Conservation (phyloP, 2,329 filamentous ascomycete species). For the Coccinonectria pachysandricola region DNA sequence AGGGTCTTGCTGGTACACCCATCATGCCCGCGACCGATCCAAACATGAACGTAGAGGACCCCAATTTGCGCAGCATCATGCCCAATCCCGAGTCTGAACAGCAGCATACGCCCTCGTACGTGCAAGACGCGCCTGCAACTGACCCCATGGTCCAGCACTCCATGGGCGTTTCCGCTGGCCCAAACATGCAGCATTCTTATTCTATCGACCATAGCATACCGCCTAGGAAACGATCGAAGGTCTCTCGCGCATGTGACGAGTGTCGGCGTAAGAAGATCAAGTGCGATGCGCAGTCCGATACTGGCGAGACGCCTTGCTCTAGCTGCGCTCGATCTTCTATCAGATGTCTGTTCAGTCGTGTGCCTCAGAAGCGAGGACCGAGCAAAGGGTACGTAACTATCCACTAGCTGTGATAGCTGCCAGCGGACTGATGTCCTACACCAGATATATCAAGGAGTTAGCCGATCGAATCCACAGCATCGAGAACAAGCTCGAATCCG, state of each 20-base stretch:
- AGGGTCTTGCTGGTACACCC: slow-evolving; percentile 38
- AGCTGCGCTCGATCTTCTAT: slow-evolving; percentile 70
- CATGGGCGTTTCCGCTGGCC: slow-evolving; percentile 26
- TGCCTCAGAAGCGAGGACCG: slow-evolving; percentile 79
- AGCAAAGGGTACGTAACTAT: slow-evolving; percentile 61
- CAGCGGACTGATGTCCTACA: slow-evolving; percentile 5
- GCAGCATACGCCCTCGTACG: slow-evolving; percentile 26
- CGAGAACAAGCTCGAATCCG: slow-evolving; percentile 62
- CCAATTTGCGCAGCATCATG: slow-evolving; percentile 33
- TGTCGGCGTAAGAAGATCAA: slow-evolving; percentile 84
- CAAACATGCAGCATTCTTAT: slow-evolving; percentile 27
- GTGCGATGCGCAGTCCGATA: slow-evolving; percentile 72
- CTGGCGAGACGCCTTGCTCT: slow-evolving; percentile 63
- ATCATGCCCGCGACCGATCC: slow-evolving; percentile 39
- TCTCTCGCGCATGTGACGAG: slow-evolving; percentile 81
- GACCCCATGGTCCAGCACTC: slow-evolving; percentile 27
- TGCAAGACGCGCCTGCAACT: slow-evolving; percentile 26
- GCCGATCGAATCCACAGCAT: slow-evolving; percentile 75
- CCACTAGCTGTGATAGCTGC: background rate
- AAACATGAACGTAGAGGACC: slow-evolving; percentile 33
- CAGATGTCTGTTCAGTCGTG: slow-evolving; percentile 74
- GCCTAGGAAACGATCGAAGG: slow-evolving; percentile 71
- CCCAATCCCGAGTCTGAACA: slow-evolving; percentile 31
- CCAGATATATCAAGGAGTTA: slow-evolving; percentile 84
- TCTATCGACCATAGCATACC: slow-evolving; percentile 48